Percentiles rank a stretch among this genome's conserved stretches.
Evolutionary conservation across 2,329 filamentous ascomycete genomes (phyloP).

Genomic region (Verticillium tricorpus): DNA sequence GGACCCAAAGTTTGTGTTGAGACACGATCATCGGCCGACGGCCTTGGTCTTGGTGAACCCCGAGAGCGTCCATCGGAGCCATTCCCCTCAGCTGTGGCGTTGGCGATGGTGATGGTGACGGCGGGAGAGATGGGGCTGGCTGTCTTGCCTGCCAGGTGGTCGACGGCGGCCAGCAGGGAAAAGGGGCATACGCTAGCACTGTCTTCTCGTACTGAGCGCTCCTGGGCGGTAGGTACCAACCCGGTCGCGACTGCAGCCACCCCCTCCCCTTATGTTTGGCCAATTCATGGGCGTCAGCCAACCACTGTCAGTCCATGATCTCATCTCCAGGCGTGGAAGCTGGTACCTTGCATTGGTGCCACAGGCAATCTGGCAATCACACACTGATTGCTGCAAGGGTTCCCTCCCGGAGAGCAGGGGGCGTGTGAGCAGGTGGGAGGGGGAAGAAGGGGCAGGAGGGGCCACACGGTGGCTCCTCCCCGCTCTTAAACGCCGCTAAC

Average conservation of each 20-base stretch:
- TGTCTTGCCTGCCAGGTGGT: not conserved
- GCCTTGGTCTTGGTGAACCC: not conserved
- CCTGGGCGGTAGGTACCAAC: not conserved
- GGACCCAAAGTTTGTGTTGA: not conserved
- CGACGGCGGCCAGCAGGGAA: not conserved
- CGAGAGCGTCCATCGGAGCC: not conserved
- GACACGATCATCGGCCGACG: not conserved
- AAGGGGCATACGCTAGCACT: not conserved
- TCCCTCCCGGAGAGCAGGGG: not conserved
- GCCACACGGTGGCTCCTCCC: not conserved
- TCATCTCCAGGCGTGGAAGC: constrained; percentile 3
- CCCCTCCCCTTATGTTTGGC: not conserved
- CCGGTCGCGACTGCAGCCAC: not conserved
- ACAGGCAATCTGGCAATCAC: not conserved
- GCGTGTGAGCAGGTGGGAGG: not conserved
- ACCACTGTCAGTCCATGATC: constrained; percentile 1
- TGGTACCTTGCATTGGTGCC: constrained; percentile 14
- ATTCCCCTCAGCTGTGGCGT: not conserved
- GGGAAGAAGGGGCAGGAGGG: not conserved
- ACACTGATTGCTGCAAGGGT: constrained; percentile 15
- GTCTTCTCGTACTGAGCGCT: not conserved
- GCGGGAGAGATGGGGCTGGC: not conserved
- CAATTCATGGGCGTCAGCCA: not conserved
- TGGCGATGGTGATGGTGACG: not conserved
- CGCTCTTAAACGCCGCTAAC: constrained; percentile 10